A percentile compares a stretch with the other conserved stretches of the same genome.
phyloP scores from a whole-genome alignment of 352 stramenopile genomes.

The Globisporangium middletonii region DNA sequence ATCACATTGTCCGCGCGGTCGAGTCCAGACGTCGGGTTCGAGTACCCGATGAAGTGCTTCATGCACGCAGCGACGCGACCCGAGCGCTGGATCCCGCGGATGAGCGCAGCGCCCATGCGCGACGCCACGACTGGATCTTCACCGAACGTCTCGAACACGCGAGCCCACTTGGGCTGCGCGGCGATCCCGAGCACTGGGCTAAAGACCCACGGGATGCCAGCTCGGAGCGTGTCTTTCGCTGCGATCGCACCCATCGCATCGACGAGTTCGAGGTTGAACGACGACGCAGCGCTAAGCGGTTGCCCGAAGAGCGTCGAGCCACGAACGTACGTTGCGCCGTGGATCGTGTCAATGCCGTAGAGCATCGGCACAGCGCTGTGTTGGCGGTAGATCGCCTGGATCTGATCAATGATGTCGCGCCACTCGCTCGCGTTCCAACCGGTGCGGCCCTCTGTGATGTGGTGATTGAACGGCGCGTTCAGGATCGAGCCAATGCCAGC shows the following conservation, averaged over 20 bases:
- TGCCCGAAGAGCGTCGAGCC: conserved; percentile 82
- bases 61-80: conserved; percentile 72
- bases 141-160: conserved; percentile 93
- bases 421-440: conserved; percentile 73
- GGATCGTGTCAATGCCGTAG: conserved; percentile 88
- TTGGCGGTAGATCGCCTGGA: conserved; percentile 66
- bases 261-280: conserved; percentile 82
- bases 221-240: conserved; percentile 80
- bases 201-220: conserved; percentile 91
- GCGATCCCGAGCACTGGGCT: conserved; percentile 83
- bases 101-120: conserved; percentile 60
- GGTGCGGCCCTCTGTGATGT: conserved; percentile 32
- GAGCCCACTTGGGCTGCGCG: conserved; percentile 76
- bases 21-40: conserved; percentile 51
- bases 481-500: conserved; percentile 83
- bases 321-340: conserved; percentile 87
- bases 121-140: conserved; percentile 82
- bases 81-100: conserved; percentile 76
- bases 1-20: conserved; percentile 71
- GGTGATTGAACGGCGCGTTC: conserved; percentile 63
- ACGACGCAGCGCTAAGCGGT: conserved; percentile 83
- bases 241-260: conserved; percentile 65
- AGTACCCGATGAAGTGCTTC: conserved; percentile 89
- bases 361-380: conserved; percentile 63
- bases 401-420: conserved; percentile 47